Base-by-base conservation (phyloP, 1,284 basidiomycete species). In the Trametes polyzona region DNA sequence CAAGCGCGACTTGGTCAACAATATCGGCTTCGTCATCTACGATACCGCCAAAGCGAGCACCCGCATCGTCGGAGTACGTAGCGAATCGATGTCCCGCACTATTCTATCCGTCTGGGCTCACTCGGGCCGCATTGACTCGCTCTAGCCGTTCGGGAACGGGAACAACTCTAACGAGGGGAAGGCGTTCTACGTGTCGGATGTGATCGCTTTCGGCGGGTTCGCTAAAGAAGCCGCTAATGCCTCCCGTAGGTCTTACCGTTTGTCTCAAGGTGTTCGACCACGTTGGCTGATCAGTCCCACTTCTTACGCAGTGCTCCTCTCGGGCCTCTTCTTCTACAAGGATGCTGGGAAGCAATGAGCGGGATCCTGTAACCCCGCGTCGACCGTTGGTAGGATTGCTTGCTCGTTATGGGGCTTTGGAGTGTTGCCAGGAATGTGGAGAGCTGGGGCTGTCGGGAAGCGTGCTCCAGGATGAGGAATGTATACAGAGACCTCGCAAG, bases 1-100 rank as follows among this genome's bases (percentile, higher is more conserved):
- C 44, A 42, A 60, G 24, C 55, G 60, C 37, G 43, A 60, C 16
- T 36, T 62, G 50, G 27, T 65, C 32, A 56, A 54, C 40, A 54
- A 37, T 50, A 58, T 62, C 49, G 43, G 50, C 30, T 62, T 64
- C 49, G 55, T 64, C 49, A 54, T 62, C 46, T 60, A 52, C 50
- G 50, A 62, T 32, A 27, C 48, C 17, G 37, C 3, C 12, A 47
- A 42, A 11, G 16, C 17, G 16, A 24, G 44, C 33, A 47, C 37
- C 6, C 63, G 63, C 47, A 49, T 46, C 29, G 60, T 32, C 4
- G 63, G 60, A 6, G 52, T 58, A 24, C 11, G 39, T 23, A 11
- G 6, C 12, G 33, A 40, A 51, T 44, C 10, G n/a, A n/a, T n/a
- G n/a, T n/a, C 27, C 30, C 27, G 10, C 42, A n/a, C 26, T 44